Evolutionary conservation across 345 rosid genomes (phyloP), one percentile per base, ranked within the genome.

Genomic region (Turritis glabra): DNA sequence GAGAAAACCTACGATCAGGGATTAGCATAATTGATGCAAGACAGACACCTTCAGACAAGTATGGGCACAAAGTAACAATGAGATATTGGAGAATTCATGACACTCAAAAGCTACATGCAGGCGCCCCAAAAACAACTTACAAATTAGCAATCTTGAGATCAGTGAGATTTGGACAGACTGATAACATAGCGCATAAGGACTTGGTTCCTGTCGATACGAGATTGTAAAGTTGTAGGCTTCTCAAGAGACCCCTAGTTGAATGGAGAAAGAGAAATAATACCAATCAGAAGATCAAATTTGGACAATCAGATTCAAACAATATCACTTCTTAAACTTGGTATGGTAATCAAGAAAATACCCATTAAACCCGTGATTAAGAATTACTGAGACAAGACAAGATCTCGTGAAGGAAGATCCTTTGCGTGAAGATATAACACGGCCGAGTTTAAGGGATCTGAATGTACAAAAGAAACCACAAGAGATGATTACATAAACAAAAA

Each of bases 141-240:
- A 86, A 81, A 84, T 92, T 85, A 80, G 86, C 90, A 53, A 90
- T 84, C 81, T 86, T 92, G 56, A 90, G 87, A 76, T 90, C 93
- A 62, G 84, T 75, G 43, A 90, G 85, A 70, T 84, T 80, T 18
- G 85, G 83, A 74, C 93, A 88, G 25, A 85, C 88, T 52, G 86
- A 79, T 58, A 90, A 76, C 59, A 89, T 87, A 69, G 27, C 61
- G 59, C 83, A 85, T 19, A 88, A 88, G 11, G 90, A 79, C 9
- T 83, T 51, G 48, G 69, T 88, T 90, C 27, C 11, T 79, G 84
- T 81, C 74, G 88, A 85, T 70, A 84, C 89, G 69, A 88, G 82
- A 61, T 88, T 90, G 85, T 88, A 84, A 55, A 90, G 86, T 64
- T 88, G 86, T 81, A 90, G 56, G 76, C 88, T 85, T 75, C 83